These are phyloP conservation scores for Sindora glabra DNA, from an alignment of 306 rosid genomes.

Conservation along the genomic window DNA sequence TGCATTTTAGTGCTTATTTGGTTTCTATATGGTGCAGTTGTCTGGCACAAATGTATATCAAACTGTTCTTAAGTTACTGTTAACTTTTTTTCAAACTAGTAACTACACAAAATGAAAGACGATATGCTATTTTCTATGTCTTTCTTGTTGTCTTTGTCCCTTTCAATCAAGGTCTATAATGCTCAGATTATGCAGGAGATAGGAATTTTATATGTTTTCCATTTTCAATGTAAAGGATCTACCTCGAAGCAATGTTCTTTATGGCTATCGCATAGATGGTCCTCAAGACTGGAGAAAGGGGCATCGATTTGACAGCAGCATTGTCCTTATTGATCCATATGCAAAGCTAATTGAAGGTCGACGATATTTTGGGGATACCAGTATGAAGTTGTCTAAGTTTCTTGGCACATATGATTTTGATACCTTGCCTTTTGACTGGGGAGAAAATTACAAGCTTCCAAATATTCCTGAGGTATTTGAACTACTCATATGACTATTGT, in stretches of 20 bases:
- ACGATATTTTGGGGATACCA: slow-evolving; percentile 64
- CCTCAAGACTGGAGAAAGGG: slow-evolving; percentile 72
- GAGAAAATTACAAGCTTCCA: slow-evolving; percentile 78
- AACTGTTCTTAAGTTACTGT: slow-evolving; percentile 7
- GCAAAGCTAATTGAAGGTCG: slow-evolving; percentile 92
- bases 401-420: slow-evolving; percentile 85
- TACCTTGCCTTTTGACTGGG: slow-evolving; percentile 84
- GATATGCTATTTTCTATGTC: not conserved
- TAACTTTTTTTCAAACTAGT: too few relatives aligned
- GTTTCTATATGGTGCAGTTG: not conserved
- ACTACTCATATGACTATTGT: slow-evolving; percentile 12
- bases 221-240: slow-evolving; percentile 50
- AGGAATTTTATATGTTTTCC: not conserved
- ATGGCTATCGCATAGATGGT: slow-evolving; percentile 82
- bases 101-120: not conserved
- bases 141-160: not conserved
- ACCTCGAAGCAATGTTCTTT: slow-evolving; percentile 62
- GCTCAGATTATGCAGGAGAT: not conserved
- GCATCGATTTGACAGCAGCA: slow-evolving; percentile 78
- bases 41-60: not conserved
- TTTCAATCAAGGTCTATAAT: slow-evolving; percentile 6
- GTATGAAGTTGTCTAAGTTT: slow-evolving; percentile 49
- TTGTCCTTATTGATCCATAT: slow-evolving; percentile 85
- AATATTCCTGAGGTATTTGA: slow-evolving; percentile 71
- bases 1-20: not conserved